These are phyloP conservation scores for Diaporthe australafricana DNA, from an alignment of 2,329 filamentous ascomycete genomes.

Conservation along the genomic window DNA sequence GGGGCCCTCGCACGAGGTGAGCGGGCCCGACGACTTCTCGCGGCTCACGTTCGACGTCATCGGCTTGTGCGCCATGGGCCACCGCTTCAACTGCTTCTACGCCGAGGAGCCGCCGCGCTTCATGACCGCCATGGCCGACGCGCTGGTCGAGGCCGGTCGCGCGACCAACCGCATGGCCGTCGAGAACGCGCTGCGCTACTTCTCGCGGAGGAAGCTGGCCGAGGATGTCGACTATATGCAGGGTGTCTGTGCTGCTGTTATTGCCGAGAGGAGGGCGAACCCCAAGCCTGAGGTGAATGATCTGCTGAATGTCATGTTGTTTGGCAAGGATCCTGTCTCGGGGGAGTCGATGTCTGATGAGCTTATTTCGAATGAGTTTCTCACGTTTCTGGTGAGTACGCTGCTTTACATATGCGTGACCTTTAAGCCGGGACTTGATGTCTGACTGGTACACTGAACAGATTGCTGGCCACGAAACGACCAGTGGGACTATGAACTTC, in stretches of 20 bases:
- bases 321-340: slow-evolving; percentile 38
- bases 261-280: slow-evolving; percentile 37
- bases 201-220: slow-evolving; percentile 35
- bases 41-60: slow-evolving; percentile 40
- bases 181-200: slow-evolving; percentile 35
- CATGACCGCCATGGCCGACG: slow-evolving; percentile 36
- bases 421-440: background rate
- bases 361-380: slow-evolving; percentile 38
- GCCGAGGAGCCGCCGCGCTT: slow-evolving; percentile 36
- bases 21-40: slow-evolving; percentile 37
- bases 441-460: background rate
- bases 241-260: slow-evolving; percentile 35
- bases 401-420: background rate
- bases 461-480: slow-evolving; percentile 39
- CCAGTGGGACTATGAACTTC: slow-evolving; percentile 38
- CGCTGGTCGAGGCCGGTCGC: slow-evolving; percentile 38
- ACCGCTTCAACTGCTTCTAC: slow-evolving; percentile 41
- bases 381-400: slow-evolving; percentile 38
- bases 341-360: slow-evolving; percentile 40
- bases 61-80: slow-evolving; percentile 38
- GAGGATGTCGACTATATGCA: slow-evolving; percentile 37
- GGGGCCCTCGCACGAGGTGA: slow-evolving; percentile 37
- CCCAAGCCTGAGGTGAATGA: slow-evolving; percentile 39
- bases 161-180: slow-evolving; percentile 33
- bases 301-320: slow-evolving; percentile 38